Conservation (phyloP, 2,329 filamentous ascomycete species). For the Didymella lethalis region DNA sequence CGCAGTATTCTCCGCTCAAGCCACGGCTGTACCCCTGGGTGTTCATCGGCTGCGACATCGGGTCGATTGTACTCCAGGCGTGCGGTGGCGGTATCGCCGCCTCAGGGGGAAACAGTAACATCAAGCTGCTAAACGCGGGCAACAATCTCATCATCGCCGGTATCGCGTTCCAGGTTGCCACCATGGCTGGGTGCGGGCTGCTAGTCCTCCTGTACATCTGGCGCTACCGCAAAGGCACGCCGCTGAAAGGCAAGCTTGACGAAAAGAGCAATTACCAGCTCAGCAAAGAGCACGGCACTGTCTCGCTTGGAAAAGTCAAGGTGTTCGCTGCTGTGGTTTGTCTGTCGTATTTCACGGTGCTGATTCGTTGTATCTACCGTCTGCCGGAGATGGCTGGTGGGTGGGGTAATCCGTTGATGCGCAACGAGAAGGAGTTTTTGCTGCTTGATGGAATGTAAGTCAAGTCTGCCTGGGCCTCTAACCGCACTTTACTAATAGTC, state of each 20-base stretch:
- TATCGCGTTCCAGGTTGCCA: slow-evolving; percentile 63
- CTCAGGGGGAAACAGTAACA: slow-evolving; percentile 32
- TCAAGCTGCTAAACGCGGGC: slow-evolving; percentile 52
- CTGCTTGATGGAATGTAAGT: slow-evolving; percentile 56
- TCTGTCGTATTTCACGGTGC: slow-evolving; percentile 54
- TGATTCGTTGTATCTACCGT: slow-evolving; percentile 57
- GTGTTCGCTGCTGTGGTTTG: slow-evolving; percentile 39
- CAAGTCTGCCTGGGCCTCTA: no score
- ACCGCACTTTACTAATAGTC: slow-evolving; percentile 5
- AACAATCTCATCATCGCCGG: slow-evolving; percentile 65
- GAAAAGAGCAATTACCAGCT: slow-evolving; percentile 38
- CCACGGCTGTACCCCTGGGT: slow-evolving; percentile 61
- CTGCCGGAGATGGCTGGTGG: slow-evolving; percentile 57
- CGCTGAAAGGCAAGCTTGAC: slow-evolving; percentile 13
- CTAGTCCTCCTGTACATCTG: slow-evolving; percentile 48
- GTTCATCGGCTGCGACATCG: slow-evolving; percentile 65
- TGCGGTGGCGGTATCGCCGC: slow-evolving; percentile 65
- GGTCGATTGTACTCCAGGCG: slow-evolving; percentile 64
- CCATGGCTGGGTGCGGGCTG: slow-evolving; percentile 57
- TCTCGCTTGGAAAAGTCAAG: slow-evolving; percentile 30
- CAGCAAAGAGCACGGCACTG: slow-evolving; percentile 32
- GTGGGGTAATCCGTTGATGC: slow-evolving; percentile 55
- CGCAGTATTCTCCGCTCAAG: slow-evolving; percentile 51
- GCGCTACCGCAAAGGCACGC: slow-evolving; percentile 32
- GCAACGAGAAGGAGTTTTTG: slow-evolving; percentile 57